A percentile compares a stretch with the other conserved stretches of the same genome.
These are phyloP conservation scores for Paracorniculantispora psalliotae DNA, from an alignment of 2,329 filamentous ascomycete species.

Conservation along the genomic window DNA sequence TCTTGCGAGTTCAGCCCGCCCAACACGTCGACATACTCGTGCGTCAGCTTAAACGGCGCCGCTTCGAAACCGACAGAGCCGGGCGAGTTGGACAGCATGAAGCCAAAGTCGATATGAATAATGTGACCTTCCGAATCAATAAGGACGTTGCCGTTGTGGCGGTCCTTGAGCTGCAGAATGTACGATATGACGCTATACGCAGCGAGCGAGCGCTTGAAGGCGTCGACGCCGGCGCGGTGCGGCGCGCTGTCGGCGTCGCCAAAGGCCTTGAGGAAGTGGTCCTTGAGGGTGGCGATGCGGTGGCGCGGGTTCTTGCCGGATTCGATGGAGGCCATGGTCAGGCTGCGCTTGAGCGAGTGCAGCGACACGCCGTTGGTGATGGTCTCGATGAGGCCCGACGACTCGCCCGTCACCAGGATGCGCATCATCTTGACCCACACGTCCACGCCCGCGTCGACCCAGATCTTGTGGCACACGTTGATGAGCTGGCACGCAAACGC, in stretches of 20 bases:
- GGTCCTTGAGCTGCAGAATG: constrained; percentile 76
- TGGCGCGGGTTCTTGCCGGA: constrained; percentile 67
- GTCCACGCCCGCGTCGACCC: constrained; percentile 65
- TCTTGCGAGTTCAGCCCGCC: constrained; percentile 66
- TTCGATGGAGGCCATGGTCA: constrained; percentile 71
- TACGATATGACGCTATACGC: constrained; percentile 85
- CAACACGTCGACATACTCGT: constrained; percentile 80
- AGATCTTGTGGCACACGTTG: constrained; percentile 74
- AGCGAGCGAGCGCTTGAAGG: constrained; percentile 75
- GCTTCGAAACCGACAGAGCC: constrained; percentile 82
- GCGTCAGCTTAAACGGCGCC: constrained; percentile 79
- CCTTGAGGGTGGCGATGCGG: constrained; percentile 72
- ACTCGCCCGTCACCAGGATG: constrained; percentile 80
- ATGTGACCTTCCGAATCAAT: constrained; percentile 84
- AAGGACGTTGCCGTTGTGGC: constrained; percentile 81
- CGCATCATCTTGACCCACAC: constrained; percentile 91
- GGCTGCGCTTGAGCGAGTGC: constrained; percentile 75
- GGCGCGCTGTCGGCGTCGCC: constrained; percentile 63
- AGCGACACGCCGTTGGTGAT: constrained; percentile 86
- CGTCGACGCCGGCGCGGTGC: constrained; percentile 67
- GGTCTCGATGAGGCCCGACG: constrained; percentile 78
- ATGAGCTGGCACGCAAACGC: constrained; percentile 85
- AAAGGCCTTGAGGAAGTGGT: constrained; percentile 79
- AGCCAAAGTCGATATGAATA: constrained; percentile 84
- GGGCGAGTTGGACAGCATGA: constrained; percentile 83